Evolutionary conservation across 73 alveolate species (phyloP), one percentile per base, ranked within the genome.

Genomic region (Paramecium pentaurelia): DNA sequence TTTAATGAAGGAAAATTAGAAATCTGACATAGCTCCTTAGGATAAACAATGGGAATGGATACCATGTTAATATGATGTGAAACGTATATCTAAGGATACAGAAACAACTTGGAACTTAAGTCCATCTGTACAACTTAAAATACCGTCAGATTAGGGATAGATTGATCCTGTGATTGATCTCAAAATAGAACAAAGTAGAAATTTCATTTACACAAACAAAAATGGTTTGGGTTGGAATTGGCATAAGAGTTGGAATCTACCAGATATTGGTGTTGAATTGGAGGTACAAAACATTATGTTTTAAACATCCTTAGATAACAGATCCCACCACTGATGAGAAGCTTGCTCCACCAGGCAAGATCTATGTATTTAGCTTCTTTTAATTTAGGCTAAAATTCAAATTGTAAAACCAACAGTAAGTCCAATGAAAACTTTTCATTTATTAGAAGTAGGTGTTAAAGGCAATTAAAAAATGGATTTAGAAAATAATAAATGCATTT

Each of bases 161-260:
- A 73, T 89, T 20, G 85, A 89, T 22, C 94, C 94, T 20, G 44
- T 71, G 0, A 64, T 89, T 10, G 84, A 89, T 54, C 75, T 89
- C 9, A 89, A 71, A 20, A 89, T 89, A 25, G 94, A 89, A 30
- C 58, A 83, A 30, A 71, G 92, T 9, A 68, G 88, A 42, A 32
- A 70, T 32, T 89, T 89, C 84, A 89, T 71, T 32, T 89, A 89
- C 45, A 71, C 94, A 18, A 60, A 89, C 20, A 85, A 83, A 42
- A 37, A 71, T 18, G 95, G 95, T 8, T 59, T 86, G 60, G 54
- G 93, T 22, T 94, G 97, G 97, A 59, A 93, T 28, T 93, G 96
- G 96, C 97, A 94, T 92, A 94, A 94, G 71, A 77, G 94, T 71
- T 94, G 97, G 97, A 94, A 94, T 83, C 92, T 94, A 30, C 97